Conservation (phyloP, 225 moss, liverwort and hornwort genomes). For the Asterella californica region DNA sequence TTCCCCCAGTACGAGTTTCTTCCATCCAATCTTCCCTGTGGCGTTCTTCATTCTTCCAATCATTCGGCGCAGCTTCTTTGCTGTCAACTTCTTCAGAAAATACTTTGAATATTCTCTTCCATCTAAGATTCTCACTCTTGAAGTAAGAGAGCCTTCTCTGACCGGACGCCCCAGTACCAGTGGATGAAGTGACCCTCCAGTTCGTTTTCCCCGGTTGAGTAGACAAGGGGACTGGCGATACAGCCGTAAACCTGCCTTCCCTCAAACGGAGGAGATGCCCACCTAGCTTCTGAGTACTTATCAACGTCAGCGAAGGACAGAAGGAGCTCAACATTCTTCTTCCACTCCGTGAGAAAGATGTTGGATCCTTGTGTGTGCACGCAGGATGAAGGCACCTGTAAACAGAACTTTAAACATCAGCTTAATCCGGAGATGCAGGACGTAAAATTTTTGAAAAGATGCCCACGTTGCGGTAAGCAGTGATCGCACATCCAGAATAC, state of each 20-base stretch:
- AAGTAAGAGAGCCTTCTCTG: constrained; percentile 26
- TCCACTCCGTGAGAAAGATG: constrained; percentile 5
- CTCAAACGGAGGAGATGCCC: background rate
- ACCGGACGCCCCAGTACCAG: constrained; percentile 3
- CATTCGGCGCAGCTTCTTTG: constrained; percentile 6
- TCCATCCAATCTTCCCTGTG: background rate
- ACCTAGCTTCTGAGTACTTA: constrained; percentile 5
- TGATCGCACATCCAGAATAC: background rate
- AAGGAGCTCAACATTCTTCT: constrained; percentile 6
- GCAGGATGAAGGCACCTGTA: constrained; percentile 17
- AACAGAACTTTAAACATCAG: background rate
- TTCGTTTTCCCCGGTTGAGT: background rate
- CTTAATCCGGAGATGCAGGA: background rate
- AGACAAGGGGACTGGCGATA: constrained; percentile 7
- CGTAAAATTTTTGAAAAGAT: background rate
- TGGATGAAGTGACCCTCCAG: constrained; percentile 1
- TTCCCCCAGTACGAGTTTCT: background rate
- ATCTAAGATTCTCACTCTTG: constrained; percentile 24
- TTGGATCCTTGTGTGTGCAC: constrained; percentile 11
- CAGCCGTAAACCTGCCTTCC: background rate
- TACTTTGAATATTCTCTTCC: constrained; percentile 22
- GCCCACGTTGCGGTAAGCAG: background rate
- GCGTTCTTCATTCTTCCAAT: constrained; percentile 5
- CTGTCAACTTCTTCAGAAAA: constrained; percentile 20
- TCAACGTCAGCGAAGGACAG: background rate